phyloP scores from a whole-genome alignment of 2,329 filamentous ascomycete genomes.

The Dichotomopilus funicola region DNA sequence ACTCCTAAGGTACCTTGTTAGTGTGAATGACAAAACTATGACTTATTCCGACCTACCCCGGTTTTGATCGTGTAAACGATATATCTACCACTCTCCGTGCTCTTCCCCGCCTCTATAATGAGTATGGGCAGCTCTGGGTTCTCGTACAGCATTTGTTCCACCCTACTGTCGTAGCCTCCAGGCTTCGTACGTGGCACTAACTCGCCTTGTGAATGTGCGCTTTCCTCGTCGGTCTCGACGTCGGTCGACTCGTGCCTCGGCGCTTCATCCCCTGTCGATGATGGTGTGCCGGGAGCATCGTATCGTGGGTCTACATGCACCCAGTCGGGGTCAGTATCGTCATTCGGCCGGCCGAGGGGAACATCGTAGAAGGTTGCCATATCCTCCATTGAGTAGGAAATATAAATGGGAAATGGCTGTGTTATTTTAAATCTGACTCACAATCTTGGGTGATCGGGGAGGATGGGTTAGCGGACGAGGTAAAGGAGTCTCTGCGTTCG shows the following conservation, averaged over 20 bases:
- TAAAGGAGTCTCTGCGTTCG: constrained; percentile 75
- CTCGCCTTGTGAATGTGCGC: constrained; percentile 34
- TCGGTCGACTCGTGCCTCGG: constrained; percentile 37
- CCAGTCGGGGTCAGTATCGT: constrained; percentile 43
- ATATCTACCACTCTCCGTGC: constrained; percentile 81
- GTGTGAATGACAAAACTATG: not conserved
- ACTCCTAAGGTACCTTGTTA: constrained; percentile 56
- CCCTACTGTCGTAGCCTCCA: constrained; percentile 86
- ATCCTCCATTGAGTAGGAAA: constrained; percentile 2
- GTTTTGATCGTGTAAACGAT: constrained; percentile 98
- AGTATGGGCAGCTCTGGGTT: constrained; percentile 83
- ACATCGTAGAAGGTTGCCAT: constrained; percentile 26
- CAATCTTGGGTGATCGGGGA: constrained; percentile 53
- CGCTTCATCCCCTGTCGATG: constrained; percentile 62
- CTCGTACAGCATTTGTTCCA: constrained; percentile 96
- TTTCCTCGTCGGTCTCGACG: constrained; percentile 43
- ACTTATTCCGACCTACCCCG: constrained; percentile 53
- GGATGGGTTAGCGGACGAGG: constrained; percentile 59
- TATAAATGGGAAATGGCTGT: not conserved
- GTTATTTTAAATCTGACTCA: constrained; percentile 36
- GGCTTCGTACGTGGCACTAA: constrained; percentile 60
- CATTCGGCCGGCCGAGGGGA: constrained; percentile 25
- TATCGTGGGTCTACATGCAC: constrained; percentile 47
- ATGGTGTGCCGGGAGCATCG: constrained; percentile 64
- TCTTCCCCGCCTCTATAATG: constrained; percentile 95